These are phyloP conservation scores for Mallotus repandus DNA, from an alignment of 441 rosid species.

Conservation along the genomic window DNA sequence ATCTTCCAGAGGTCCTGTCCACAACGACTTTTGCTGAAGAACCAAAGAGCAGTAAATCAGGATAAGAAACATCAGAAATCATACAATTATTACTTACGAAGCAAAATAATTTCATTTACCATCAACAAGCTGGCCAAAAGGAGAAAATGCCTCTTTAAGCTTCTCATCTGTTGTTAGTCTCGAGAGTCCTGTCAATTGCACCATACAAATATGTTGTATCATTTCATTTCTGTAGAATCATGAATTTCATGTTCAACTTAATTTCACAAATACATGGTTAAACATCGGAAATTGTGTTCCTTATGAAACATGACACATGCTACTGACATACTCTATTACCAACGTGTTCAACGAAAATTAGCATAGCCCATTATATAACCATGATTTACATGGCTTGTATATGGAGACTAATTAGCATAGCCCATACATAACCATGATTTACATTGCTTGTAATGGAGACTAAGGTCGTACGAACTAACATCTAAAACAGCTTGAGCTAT, in stretches of 20 bases:
- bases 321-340: neutral
- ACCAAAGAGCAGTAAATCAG: neutral
- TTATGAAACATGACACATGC: neutral
- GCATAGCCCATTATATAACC: too few species aligned
- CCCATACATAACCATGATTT: neutral
- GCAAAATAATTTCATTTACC: conserved; percentile 32
- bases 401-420: neutral
- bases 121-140: conserved; percentile 76
- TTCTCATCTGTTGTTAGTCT: conserved; percentile 72
- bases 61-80: neutral
- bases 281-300: neutral
- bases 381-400: too few species aligned
- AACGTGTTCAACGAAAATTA: neutral
- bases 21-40: conserved; percentile 60
- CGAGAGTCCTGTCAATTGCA: conserved; percentile 58
- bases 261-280: neutral
- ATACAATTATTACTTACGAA: too few species aligned
- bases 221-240: neutral
- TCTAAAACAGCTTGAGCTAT: neutral
- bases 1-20: conserved; percentile 68
- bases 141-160: conserved; percentile 70
- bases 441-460: neutral
- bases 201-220: neutral
- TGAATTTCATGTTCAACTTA: neutral
- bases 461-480: neutral